Conservation (phyloP, 129 eudicot species). For the Kitagawia praeruptora region DNA sequence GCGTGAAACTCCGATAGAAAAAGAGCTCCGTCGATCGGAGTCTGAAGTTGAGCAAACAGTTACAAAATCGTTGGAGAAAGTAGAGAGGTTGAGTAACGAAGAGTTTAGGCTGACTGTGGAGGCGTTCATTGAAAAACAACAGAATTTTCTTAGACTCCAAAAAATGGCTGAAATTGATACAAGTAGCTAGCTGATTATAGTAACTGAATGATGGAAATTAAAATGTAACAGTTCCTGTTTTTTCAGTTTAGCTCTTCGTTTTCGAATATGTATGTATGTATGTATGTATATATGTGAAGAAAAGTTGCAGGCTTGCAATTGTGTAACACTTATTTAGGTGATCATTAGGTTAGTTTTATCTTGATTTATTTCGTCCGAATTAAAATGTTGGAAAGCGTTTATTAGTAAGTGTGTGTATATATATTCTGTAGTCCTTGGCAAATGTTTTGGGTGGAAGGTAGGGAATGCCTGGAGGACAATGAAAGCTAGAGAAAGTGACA, state of each 20-base stretch:
- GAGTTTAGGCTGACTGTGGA: constrained; percentile 33
- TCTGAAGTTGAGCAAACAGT: constrained; percentile 26
- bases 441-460: neutral
- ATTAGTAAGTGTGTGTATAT: neutral
- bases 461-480: neutral
- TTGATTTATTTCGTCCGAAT: neutral
- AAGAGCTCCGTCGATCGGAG: constrained; percentile 57
- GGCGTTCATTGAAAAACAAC: constrained; percentile 29
- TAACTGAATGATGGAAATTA: neutral
- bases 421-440: neutral
- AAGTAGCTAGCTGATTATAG: neutral
- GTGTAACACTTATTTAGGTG: neutral
- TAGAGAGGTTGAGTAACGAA: constrained; percentile 29
- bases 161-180: constrained; percentile 1
- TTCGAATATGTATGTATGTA: neutral
- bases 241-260: neutral
- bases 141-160: constrained; percentile 14
- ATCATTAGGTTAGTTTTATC: neutral
- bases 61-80: constrained; percentile 4
- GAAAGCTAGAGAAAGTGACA: constrained; percentile 1
- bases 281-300: too few relatives aligned
- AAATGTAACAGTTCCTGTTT: neutral
- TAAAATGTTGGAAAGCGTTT: neutral
- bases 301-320: neutral
- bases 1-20: constrained; percentile 22